These are phyloP conservation scores for Sequoiadendron giganteum DNA, from an alignment of 75 land plant species.

Conservation along the genomic window DNA sequence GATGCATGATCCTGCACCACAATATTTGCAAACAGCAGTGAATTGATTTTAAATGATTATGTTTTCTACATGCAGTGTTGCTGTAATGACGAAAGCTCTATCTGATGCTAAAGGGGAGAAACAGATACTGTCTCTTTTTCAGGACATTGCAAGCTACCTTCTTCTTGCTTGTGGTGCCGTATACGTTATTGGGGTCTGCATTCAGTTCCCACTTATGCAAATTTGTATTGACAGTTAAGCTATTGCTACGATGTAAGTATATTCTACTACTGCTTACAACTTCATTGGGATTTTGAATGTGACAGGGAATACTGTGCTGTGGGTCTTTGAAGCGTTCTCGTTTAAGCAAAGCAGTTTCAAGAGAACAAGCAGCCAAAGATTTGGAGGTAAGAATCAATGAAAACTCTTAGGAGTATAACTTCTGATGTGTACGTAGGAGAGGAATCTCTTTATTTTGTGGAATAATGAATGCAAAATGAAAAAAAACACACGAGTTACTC, in stretches of 20 bases:
- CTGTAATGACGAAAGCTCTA: conserved; percentile 90
- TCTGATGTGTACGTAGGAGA: background rate
- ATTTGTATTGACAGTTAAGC: background rate
- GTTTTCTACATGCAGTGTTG: conserved; percentile 62
- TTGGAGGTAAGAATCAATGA: conserved; percentile 46
- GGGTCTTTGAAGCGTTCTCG: conserved; percentile 57
- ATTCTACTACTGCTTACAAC: background rate
- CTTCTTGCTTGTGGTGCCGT: conserved; percentile 75
- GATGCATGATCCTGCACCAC: background rate
- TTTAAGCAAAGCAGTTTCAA: conserved; percentile 32
- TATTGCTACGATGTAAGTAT: conserved; percentile 2
- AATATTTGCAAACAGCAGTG: background rate
- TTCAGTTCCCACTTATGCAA: background rate
- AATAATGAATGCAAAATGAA: background rate
- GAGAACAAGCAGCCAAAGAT: conserved; percentile 61
- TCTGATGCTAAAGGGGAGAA: conserved; percentile 28
- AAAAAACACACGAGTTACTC: background rate
- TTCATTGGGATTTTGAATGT: background rate
- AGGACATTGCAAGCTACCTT: conserved; percentile 74
- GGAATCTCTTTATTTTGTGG: background rate
- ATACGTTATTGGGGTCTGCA: conserved; percentile 74
- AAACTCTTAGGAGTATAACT: background rate
- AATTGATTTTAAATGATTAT: background rate
- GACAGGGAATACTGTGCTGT: conserved; percentile 74
- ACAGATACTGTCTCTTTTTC: conserved; percentile 46